Evolutionary conservation across 495 filamentous ascomycete species (phyloP), one percentile per base, ranked within the genome.

Genomic region (Penicillium simplicissimum): DNA sequence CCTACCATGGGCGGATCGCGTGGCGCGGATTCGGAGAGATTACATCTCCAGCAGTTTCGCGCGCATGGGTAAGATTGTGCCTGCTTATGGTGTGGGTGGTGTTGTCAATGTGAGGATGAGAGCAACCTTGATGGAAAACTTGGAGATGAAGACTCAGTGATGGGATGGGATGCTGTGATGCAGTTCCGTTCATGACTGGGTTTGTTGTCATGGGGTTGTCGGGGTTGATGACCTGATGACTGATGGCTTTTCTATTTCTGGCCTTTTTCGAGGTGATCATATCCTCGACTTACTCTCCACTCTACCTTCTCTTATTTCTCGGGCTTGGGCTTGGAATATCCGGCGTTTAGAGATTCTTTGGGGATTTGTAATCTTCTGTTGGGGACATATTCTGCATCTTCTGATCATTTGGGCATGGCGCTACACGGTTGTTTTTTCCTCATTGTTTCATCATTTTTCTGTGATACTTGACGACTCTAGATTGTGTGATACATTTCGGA

Each of bases 51-150:
- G 91, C 68, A 85, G 85, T 42, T 81, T 84, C 67, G 94, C 94
- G 64, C 80, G 95, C 52, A 90, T 97, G 79, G 90, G 89, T 42
- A 87, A 95, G 76, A 97, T 97, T 66, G 83, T 98, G 28, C 94
- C 95, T 52, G 94, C 94, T 17, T 97, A 97, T 82, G 94, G 94
- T 31, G 79, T 97, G 47, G 94, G 94, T 1, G 94, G 94, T 3
- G 93, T 96, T 48, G 89, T 93, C 4, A 98, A 97, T 81, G 80
- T 83, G 52, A 82, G 87, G 63, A 79, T 96, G 53, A 83, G 94
- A 67, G 80, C 77, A 71, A 71, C 65, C 47, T 64, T 87, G 71
- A 85, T 90, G 81, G 76, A 70, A 63, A 69, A 58, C 52, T 47
- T 87, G 55, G 81, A 85, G 71, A 70, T 65, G 47, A 55, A 55